phyloP scores from a whole-genome alignment of 176 grass and related monocot genomes.

The Rhynchospora breviuscula region DNA sequence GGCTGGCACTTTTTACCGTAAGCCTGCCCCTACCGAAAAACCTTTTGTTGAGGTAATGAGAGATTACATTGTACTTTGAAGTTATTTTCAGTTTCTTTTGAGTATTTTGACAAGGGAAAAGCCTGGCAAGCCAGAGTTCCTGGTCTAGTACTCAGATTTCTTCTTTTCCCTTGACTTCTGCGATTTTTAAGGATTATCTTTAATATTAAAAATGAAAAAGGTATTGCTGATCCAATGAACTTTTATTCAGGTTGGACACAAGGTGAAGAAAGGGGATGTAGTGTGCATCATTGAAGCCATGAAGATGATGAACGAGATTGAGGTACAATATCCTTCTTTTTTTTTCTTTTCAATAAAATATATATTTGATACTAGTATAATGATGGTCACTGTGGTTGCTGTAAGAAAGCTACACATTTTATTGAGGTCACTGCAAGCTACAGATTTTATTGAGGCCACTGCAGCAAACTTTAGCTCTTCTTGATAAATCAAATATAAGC shows the following conservation, averaged over 20 bases:
- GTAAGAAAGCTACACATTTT: not conserved
- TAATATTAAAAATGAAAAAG: not conserved
- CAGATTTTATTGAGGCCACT: not conserved
- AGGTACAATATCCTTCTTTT: conserved; percentile 18
- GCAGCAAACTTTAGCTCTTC: not conserved
- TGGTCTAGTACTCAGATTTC: not conserved
- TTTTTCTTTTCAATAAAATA: not conserved
- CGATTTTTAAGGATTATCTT: not conserved
- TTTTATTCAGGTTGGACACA: conserved; percentile 35
- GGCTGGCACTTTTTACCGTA: conserved; percentile 47
- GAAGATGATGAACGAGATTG: conserved; percentile 61
- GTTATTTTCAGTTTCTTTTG: not conserved
- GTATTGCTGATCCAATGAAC: not conserved
- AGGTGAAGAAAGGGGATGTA: conserved; percentile 43
- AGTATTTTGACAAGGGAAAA: not conserved
- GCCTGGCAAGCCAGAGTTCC: not conserved
- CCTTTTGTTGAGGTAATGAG: conserved; percentile 39
- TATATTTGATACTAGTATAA: not conserved
- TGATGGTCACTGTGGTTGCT: not conserved
- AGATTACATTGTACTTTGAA: not conserved
- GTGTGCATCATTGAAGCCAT: conserved; percentile 60
- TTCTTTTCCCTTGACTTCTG: not conserved
- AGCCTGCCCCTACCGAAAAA: conserved; percentile 28
- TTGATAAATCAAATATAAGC: not conserved
- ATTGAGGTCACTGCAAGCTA: not conserved